A percentile compares a stretch with the other conserved stretches of the same genome.
phyloP scores from a whole-genome alignment of 2,329 filamentous ascomycete species.

The Colletotrichum plurivorum region DNA sequence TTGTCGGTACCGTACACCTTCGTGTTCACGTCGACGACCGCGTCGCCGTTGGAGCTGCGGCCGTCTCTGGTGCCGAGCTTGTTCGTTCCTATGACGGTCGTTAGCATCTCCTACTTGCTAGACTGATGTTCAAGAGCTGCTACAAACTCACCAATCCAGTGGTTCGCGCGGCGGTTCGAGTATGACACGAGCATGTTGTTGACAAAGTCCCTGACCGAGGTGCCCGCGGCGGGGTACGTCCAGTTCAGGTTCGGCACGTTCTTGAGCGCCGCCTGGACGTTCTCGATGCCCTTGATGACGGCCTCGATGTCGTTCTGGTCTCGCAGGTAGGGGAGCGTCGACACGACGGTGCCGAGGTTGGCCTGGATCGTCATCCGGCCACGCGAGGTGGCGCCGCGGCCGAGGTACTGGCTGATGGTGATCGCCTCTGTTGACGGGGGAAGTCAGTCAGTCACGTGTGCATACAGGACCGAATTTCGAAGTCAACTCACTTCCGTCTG shows the following conservation, averaged over 20 bases:
- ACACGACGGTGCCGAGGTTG: slow-evolving; percentile 70
- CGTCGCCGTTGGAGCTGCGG: slow-evolving; percentile 63
- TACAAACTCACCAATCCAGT: slow-evolving; percentile 62
- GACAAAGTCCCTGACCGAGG: slow-evolving; percentile 70
- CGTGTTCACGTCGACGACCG: slow-evolving; percentile 74
- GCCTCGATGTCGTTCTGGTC: slow-evolving; percentile 71
- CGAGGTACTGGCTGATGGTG: slow-evolving; percentile 73
- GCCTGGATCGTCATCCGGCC: slow-evolving; percentile 73
- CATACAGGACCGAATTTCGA: no score
- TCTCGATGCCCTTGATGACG: slow-evolving; percentile 76
- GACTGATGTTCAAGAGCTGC: no score
- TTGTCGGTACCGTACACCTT: slow-evolving; percentile 79
- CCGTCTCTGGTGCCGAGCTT: slow-evolving; percentile 73
- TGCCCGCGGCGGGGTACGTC: slow-evolving; percentile 65
- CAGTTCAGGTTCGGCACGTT: slow-evolving; percentile 69
- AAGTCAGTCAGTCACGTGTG: slow-evolving; percentile 26
- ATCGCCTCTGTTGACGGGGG: slow-evolving; percentile 56
- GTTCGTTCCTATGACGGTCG: slow-evolving; percentile 59
- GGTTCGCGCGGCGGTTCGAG: slow-evolving; percentile 60
- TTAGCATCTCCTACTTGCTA: slow-evolving; percentile 27
- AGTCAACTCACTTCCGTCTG: slow-evolving; percentile 48
- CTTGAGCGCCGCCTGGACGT: slow-evolving; percentile 67
- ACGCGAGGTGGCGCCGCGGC: slow-evolving; percentile 73
- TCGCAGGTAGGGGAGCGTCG: slow-evolving; percentile 72
- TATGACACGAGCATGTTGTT: slow-evolving; percentile 60